phyloP scores from a whole-genome alignment of 2,329 filamentous ascomycete species.

The Fusarium sp. region DNA sequence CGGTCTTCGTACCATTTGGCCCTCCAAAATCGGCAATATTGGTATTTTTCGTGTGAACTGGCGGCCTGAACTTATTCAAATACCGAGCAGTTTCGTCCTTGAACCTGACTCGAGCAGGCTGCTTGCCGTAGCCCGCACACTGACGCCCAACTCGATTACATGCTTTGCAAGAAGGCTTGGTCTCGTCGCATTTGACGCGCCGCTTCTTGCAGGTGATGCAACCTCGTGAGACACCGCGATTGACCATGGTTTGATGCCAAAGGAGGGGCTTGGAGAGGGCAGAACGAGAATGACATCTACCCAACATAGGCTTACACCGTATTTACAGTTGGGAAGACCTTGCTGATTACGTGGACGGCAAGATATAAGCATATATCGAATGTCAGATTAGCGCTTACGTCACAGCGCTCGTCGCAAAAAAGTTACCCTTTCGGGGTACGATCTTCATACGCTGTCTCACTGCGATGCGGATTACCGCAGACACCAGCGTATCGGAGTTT shows the following conservation, averaged over 20 bases:
- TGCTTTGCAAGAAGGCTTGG: constrained; percentile 16
- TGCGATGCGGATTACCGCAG: neutral
- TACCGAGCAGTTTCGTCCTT: constrained; percentile 21
- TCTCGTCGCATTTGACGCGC: constrained; percentile 36
- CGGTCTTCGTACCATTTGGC: neutral
- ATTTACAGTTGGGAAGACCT: neutral
- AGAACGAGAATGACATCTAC: fast-evolving
- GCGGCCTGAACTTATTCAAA: fast-evolving
- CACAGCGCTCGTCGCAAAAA: neutral
- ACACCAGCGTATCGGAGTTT: no score
- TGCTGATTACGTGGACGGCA: no score
- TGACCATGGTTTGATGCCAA: constrained; percentile 15
- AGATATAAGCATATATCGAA: neutral
- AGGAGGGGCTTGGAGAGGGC: fast-evolving
- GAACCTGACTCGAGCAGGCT: neutral
- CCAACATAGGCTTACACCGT: fast-evolving
- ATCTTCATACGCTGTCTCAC: neutral
- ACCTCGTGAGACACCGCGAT: constrained; percentile 24
- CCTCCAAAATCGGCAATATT: no score
- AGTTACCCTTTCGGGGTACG: neutral
- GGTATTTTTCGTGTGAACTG: neutral
- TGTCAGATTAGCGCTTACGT: constrained; percentile 1
- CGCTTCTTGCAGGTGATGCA: constrained; percentile 36
- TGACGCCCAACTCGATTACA: constrained; percentile 26
- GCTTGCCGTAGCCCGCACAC: constrained; percentile 29